Base-by-base conservation (phyloP, 306 rosid species). In the Trifolium repens region DNA sequence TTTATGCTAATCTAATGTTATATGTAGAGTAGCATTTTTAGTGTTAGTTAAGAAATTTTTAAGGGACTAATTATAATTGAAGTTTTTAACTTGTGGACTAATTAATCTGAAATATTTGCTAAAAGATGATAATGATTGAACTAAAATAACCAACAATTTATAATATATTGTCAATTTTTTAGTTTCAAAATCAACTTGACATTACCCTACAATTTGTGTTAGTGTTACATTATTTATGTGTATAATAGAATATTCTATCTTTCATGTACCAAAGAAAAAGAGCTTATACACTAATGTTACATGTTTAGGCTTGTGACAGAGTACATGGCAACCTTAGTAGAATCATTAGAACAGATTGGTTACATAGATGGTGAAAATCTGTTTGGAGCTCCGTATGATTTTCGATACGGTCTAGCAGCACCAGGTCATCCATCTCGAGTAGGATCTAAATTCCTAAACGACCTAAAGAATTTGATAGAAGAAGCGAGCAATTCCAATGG, bases 321-420 rank as follows among this genome's bases (percentile, higher is more conserved):
- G 14, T 94, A 94, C 75, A 94, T 94, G 98, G 90, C 88, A 52
- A 6, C 85, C 3, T 79, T 94, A 5, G 91, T 90, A 64, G 83
- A 90, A 55, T 87, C 96, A 1, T 74, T 94, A 50, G 80, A 86
- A 74, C 55, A 80, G 7, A 68, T 87, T 54, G 98, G 98, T 16
- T 94, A 94, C 44, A 83, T 71, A 12, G 73, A 85, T 10, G 93
- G 90, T 2, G 62, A 85, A 68, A 94, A 85, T 27, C 84, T 94
- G 3, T 94, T 90, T 52, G 98, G 98, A 69, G 98, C 98, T 11
- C 98, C 97, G 1, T 91, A 91, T 26, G 97, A 94, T 79, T 94
- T 94, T 74, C 88, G 96, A 7, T 91, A 94, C 22, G 97, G 98
- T 58, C 86, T 94, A 42, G 97, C 98, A 0, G 81, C 91, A 1